phyloP scores from a whole-genome alignment of 2,329 filamentous ascomycete genomes.

The Microcera coccophila region DNA sequence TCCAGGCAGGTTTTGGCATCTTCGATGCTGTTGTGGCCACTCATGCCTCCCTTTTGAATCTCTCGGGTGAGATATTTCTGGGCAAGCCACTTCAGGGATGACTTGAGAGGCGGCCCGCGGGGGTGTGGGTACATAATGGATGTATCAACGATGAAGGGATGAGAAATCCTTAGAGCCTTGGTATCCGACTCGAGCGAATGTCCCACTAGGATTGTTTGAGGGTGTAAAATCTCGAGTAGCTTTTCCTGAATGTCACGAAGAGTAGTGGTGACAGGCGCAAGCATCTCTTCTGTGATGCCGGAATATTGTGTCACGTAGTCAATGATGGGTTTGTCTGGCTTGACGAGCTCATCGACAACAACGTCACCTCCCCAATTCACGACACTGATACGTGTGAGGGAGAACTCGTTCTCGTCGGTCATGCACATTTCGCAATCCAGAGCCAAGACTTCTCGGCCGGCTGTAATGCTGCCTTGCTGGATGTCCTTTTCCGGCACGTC shows the following conservation, averaged over 20 bases:
- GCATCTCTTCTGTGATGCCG: constrained; percentile 83
- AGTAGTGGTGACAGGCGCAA: constrained; percentile 78
- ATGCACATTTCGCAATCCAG: constrained; percentile 98
- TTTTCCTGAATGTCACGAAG: constrained; percentile 76
- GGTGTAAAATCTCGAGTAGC: constrained; percentile 67
- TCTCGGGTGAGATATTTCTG: constrained; percentile 82
- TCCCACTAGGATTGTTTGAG: constrained; percentile 70
- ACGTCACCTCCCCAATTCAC: constrained; percentile 80
- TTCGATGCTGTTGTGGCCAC: constrained; percentile 86
- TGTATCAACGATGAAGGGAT: constrained; percentile 93
- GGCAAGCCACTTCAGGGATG: constrained; percentile 82
- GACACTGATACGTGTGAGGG: constrained; percentile 84
- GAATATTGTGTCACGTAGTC: constrained; percentile 92
- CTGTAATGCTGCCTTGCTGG: constrained; percentile 77
- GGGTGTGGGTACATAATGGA: constrained; percentile 86
- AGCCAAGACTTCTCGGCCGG: constrained; percentile 72
- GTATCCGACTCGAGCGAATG: constrained; percentile 83
- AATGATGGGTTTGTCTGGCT: constrained; percentile 79
- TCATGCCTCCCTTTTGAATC: constrained; percentile 74
- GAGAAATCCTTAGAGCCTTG: constrained; percentile 76
- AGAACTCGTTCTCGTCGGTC: constrained; percentile 73
- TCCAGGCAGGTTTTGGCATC: constrained; percentile 89
- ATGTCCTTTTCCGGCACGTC: constrained; percentile 65
- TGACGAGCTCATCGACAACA: constrained; percentile 86
- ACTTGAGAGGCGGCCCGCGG: constrained; percentile 83